Evolutionary conservation across 257 asterid genomes (phyloP).

Genomic region (Forsythia viridissima): DNA sequence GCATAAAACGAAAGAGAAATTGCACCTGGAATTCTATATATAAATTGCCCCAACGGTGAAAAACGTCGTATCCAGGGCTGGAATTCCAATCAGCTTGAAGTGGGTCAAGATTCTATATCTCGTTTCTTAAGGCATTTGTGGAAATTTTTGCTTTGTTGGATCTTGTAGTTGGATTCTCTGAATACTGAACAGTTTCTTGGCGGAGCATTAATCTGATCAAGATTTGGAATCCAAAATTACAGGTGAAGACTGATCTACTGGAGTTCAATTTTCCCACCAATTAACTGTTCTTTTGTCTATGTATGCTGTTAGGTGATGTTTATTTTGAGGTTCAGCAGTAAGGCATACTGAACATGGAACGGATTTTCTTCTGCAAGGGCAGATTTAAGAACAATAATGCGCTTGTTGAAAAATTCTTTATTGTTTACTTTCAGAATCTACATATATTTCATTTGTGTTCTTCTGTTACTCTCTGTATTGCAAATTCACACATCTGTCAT

Average conservation of each 20-base stretch:
- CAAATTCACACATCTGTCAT: background rate
- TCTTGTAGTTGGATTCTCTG: background rate
- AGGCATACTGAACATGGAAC: background rate
- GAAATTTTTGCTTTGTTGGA: background rate
- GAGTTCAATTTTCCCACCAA: background rate
- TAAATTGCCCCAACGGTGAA: background rate
- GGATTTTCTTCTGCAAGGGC: background rate
- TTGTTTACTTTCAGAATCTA: background rate
- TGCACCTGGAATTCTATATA: background rate
- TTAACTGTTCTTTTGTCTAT: background rate
- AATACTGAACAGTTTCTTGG: background rate
- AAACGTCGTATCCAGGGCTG: background rate
- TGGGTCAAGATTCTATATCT: background rate
- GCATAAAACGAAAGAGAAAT: conserved; percentile 4
- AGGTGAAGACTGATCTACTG: background rate
- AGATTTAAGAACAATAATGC: background rate
- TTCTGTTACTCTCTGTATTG: background rate
- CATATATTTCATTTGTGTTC: background rate
- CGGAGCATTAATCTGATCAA: background rate
- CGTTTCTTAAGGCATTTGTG: background rate
- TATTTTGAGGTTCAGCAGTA: background rate
- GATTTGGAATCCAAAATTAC: background rate
- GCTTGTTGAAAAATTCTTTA: background rate
- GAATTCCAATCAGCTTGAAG: background rate
- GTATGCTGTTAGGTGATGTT: background rate